A percentile compares a stretch with the other conserved stretches of the same genome.
phyloP scores from a whole-genome alignment of 2,329 filamentous ascomycete genomes.

The Thermothelomyces thermophilus region DNA sequence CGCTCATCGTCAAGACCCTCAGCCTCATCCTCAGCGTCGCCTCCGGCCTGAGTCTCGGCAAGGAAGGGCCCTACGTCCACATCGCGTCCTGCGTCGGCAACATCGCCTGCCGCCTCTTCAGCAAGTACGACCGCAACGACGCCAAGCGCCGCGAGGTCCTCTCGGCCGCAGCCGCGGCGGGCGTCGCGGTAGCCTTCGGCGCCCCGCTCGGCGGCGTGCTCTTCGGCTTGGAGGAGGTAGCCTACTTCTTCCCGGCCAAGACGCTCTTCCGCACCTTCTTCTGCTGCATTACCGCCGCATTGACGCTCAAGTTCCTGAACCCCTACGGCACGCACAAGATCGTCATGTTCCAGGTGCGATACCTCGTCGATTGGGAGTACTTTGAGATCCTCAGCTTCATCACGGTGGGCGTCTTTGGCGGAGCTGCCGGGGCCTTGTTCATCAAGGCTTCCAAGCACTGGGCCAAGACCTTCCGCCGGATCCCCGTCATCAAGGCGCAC shows the following conservation, averaged over 20 bases:
- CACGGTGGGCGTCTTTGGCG: conserved; percentile 78
- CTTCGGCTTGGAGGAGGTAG: conserved; percentile 90
- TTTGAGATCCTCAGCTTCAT: conserved; percentile 86
- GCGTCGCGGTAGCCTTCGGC: conserved; percentile 90
- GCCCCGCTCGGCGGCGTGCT: conserved; percentile 81
- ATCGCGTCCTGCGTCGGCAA: conserved; percentile 94
- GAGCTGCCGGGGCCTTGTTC: conserved; percentile 79
- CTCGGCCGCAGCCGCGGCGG: conserved; percentile 86
- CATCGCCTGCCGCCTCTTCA: conserved; percentile 86
- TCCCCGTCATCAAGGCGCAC: conserved; percentile 70
- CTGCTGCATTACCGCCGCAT: conserved; percentile 87
- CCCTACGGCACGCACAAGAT: conserved; percentile 96
- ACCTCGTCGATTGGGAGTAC: conserved; percentile 83
- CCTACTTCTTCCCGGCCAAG: conserved; percentile 96
- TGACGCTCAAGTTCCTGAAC: conserved; percentile 91
- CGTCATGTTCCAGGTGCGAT: conserved; percentile 91
- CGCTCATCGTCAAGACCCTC: conserved; percentile 75
- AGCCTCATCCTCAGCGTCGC: conserved; percentile 83
- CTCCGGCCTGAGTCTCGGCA: conserved; percentile 87
- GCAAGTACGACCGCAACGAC: conserved; percentile 91
- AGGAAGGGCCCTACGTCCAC: conserved; percentile 95
- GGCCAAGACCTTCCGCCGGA: conserved; percentile 81
- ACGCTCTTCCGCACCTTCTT: conserved; percentile 97
- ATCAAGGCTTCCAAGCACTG: conserved; percentile 92
- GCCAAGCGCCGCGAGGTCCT: conserved; percentile 88